Evolutionary conservation across 164 flowering plant genomes (phyloP), one percentile per base, ranked within the genome.

Genomic region (Taxillus chinensis): DNA sequence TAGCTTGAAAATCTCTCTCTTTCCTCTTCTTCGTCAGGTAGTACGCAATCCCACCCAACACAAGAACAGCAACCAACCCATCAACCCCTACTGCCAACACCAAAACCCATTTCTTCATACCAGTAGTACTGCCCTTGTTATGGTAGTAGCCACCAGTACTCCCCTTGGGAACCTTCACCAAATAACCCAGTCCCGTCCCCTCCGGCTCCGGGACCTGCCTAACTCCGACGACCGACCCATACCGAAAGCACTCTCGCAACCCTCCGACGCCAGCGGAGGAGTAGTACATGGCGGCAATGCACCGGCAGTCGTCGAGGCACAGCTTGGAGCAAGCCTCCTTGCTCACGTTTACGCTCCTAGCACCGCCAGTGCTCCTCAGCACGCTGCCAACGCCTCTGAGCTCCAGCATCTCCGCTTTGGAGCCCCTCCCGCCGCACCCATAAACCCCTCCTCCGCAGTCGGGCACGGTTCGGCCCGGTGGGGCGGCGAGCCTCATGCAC

Each of bases 121-220:
- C 69, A 14, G 67, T 65, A 14, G 67, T 2, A 27, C 27, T 27
- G 15, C 61, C 60, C 61, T 59, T 80, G 3, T 69, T 67, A 42
- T 62, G 62, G 4, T 59, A 12, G 4, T 59, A 12, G 5, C 64
- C 65, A 42, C 45, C 58, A 50, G 41, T 56, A 8, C 39, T 55
- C 9, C 86, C 86, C 64, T 79, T 80, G 4, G 81, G 82, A 66
- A 84, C 85, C 83, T 92, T 92, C 8, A 86, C 82, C 74, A 83
- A 64, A 62, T 74, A 88, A 59, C 67, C 76, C 59, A 71, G 59
- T 41, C 82, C 83, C 15, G 27, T 65, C 9, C 69, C 79, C 52
- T 48, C 64, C 2, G 45, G 62, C 3, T 72, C 75, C 27, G 1
- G 27, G 16, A 80, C 80, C 65, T 84, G 77, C 62, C 81, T 89